phyloP scores from a whole-genome alignment of 2,329 filamentous ascomycete species.

The Rhytidhysteron rufulum region DNA sequence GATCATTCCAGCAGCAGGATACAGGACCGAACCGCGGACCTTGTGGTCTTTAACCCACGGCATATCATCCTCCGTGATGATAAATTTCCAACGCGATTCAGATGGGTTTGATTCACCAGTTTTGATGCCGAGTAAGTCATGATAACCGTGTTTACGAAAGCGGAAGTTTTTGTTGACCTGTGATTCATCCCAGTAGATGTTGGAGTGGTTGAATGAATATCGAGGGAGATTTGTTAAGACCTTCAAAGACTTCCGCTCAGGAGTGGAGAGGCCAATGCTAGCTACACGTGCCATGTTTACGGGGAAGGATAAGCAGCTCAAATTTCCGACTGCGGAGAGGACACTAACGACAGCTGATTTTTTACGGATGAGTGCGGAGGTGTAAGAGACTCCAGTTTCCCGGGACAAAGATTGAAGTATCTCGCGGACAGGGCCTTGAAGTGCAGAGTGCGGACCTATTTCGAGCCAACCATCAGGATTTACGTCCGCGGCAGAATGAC shows the following conservation, averaged over 20 bases:
- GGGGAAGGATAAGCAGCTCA: constrained; percentile 10
- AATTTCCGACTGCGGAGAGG: constrained; percentile 11
- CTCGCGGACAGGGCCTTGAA: constrained; percentile 20
- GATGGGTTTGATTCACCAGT: not conserved
- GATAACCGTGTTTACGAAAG: constrained; percentile 9
- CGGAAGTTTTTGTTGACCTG: constrained; percentile 12
- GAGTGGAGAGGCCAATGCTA: constrained; percentile 11
- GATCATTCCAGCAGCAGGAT: constrained; percentile 31
- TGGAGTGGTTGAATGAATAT: constrained; percentile 24
- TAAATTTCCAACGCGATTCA: constrained; percentile 15
- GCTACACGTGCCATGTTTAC: constrained; percentile 7
- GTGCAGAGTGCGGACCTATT: constrained; percentile 30
- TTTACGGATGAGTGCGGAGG: constrained; percentile 8
- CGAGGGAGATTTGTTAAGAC: constrained; percentile 12
- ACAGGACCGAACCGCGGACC: constrained; percentile 19
- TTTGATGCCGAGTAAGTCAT: constrained; percentile 12
- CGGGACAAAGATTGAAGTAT: constrained; percentile 1
- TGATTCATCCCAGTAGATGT: constrained; percentile 18
- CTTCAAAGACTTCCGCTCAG: not conserved
- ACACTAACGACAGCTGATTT: constrained; percentile 10
- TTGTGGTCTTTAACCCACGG: constrained; percentile 24
- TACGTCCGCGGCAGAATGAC: not conserved
- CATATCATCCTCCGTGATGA: constrained; percentile 12
- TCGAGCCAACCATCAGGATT: constrained; percentile 14
- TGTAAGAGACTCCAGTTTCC: constrained; percentile 8